Evolutionary conservation across 176 grass and related monocot species (phyloP).

Genomic region (Saccharum officinarum): DNA sequence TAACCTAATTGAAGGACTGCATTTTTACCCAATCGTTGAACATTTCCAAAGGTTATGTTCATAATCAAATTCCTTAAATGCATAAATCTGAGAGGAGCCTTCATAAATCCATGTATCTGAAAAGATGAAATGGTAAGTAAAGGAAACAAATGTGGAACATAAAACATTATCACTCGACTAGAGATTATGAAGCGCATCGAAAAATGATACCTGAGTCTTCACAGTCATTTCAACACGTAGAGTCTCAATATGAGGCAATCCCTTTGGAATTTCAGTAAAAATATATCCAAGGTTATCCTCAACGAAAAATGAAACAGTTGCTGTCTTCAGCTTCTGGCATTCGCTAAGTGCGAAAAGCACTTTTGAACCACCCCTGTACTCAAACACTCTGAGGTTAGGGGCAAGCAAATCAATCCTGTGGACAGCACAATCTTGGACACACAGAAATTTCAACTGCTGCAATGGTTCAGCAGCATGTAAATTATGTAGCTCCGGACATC

Average conservation of each 20-base stretch:
- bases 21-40: not conserved
- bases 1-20: constrained; percentile 6
- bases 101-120: constrained; percentile 31
- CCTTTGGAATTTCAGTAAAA: not conserved
- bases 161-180: not conserved
- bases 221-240: not conserved
- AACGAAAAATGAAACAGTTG: not conserved
- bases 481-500: not conserved
- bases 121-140: not conserved
- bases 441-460: not conserved
- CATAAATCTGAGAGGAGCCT: constrained; percentile 1
- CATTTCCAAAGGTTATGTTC: not conserved
- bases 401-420: not conserved
- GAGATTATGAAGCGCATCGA: not conserved
- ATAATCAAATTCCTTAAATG: not conserved
- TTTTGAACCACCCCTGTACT: not conserved
- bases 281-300: not conserved
- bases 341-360: not conserved
- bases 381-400: not conserved
- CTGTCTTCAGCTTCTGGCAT: constrained; percentile 5
- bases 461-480: constrained; percentile 27
- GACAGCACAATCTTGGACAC: not conserved
- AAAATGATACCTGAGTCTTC: not conserved
- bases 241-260: not conserved
- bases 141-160: not conserved